Conservation (phyloP, 108 stramenopile species). For the Nitzschia sp. region DNA sequence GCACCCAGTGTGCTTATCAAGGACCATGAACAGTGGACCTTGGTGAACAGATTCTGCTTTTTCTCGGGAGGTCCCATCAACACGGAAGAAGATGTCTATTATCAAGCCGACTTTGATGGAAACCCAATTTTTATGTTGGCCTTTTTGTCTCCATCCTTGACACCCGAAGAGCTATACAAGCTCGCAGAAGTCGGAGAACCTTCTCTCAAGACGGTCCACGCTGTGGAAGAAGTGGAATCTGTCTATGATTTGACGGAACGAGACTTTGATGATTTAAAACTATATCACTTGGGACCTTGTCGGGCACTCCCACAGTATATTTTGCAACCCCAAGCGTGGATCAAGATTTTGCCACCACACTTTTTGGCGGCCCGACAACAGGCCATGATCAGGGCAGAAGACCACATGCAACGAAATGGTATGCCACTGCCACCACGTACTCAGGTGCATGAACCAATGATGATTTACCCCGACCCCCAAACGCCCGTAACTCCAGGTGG, state of each 20-base stretch:
- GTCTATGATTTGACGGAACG: constrained; percentile 81
- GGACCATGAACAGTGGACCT: constrained; percentile 77
- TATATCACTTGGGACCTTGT: constrained; percentile 87
- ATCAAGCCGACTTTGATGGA: constrained; percentile 83
- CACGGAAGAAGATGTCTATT: constrained; percentile 87
- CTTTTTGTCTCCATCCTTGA: constrained; percentile 77
- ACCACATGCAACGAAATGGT: constrained; percentile 43
- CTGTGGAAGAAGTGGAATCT: constrained; percentile 77
- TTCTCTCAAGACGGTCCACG: constrained; percentile 56
- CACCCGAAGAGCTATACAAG: constrained; percentile 79
- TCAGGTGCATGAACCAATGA: neutral
- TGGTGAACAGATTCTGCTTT: constrained; percentile 89
- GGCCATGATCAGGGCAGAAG: constrained; percentile 66
- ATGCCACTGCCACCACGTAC: neutral
- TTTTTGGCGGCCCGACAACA: constrained; percentile 68
- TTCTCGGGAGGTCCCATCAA: constrained; percentile 90
- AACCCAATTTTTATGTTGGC: constrained; percentile 87
- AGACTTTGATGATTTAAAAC: constrained; percentile 86
- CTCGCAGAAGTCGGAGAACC: constrained; percentile 38
- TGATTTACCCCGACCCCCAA: neutral
- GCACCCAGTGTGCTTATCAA: constrained; percentile 64
- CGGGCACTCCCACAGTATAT: constrained; percentile 81
- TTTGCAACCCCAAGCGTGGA: constrained; percentile 80
- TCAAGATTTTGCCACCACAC: constrained; percentile 80
- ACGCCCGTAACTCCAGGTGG: neutral